A percentile compares a stretch with the other conserved stretches of the same genome.
phyloP scores from a whole-genome alignment of 257 asterid species.

The Nicotiana attenuata region DNA sequence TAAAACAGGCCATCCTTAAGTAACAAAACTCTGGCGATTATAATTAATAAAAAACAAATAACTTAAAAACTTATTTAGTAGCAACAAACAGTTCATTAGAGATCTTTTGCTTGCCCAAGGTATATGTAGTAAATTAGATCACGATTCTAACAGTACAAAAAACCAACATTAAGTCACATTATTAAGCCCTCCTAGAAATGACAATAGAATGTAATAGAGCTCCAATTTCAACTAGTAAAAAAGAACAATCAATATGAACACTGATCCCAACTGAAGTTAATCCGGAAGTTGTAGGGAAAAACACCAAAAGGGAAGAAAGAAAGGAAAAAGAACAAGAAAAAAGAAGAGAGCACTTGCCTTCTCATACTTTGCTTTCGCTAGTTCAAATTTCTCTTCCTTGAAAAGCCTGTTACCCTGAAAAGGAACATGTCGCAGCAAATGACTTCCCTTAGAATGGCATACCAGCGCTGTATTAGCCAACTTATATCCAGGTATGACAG shows the following conservation, averaged over 20 bases:
- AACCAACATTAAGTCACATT: neutral
- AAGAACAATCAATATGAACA: neutral
- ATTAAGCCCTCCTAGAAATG: neutral
- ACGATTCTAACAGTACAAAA: neutral
- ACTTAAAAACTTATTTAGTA: neutral
- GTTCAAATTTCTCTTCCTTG: constrained; percentile 89
- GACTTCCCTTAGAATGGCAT: neutral
- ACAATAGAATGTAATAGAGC: neutral
- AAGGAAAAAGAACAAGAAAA: constrained; percentile 5
- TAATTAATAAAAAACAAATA: neutral
- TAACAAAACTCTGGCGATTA: neutral
- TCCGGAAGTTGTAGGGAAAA: neutral
- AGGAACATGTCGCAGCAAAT: constrained; percentile 17
- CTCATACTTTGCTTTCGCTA: constrained; percentile 95
- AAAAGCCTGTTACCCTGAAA: constrained; percentile 98
- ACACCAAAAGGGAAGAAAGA: neutral
- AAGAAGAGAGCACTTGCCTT: constrained; percentile 44
- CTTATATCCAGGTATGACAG: neutral
- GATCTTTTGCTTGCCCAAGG: neutral
- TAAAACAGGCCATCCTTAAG: neutral
- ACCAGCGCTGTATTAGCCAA: neutral
- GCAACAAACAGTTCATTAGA: neutral
- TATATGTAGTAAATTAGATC: neutral
- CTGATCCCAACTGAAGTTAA: neutral
- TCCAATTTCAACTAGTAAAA: neutral